phyloP scores from a whole-genome alignment of 208 protist species.

The Trypanosoma cruzi region DNA sequence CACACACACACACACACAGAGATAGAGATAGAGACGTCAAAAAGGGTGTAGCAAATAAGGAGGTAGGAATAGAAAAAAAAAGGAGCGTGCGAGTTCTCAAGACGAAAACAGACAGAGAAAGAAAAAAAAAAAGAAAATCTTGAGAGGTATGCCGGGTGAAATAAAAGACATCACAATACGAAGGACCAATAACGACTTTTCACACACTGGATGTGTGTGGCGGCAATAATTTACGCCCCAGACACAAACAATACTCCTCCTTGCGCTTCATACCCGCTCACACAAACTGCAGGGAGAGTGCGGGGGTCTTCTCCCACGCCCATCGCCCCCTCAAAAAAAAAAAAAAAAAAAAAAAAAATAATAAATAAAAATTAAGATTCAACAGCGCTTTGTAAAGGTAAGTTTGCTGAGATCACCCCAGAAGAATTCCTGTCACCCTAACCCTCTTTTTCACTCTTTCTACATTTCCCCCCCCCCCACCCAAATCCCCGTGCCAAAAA shows the following conservation, averaged over 20 bases:
- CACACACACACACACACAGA: neutral
- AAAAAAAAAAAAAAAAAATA: neutral
- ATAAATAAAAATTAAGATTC: neutral
- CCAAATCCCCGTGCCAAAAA: neutral
- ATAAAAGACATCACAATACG: too few relatives aligned
- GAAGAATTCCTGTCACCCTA: neutral
- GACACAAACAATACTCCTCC: too few relatives aligned
- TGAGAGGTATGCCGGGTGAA: too few relatives aligned
- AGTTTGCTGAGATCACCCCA: too few relatives aligned
- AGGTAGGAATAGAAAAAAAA: neutral
- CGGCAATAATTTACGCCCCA: too few relatives aligned
- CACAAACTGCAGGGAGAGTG: neutral
- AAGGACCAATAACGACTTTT: too few relatives aligned
- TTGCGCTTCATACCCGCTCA: neutral
- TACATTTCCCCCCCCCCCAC: neutral
- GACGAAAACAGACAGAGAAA: slow-evolving; percentile 7
- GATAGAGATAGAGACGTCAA: too few relatives aligned
- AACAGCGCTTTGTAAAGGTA: neutral
- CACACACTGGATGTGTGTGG: too few relatives aligned
- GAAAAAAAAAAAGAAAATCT: slow-evolving; percentile 1
- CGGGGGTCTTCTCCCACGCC: neutral
- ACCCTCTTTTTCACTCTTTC: neutral
- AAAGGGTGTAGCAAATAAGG: neutral
- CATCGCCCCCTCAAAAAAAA: neutral
- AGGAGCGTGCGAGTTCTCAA: neutral